Percentiles rank a stretch among this genome's conserved stretches.
Conservation (phyloP, 73 alveolate species). For the Paramecium pentaurelia region DNA sequence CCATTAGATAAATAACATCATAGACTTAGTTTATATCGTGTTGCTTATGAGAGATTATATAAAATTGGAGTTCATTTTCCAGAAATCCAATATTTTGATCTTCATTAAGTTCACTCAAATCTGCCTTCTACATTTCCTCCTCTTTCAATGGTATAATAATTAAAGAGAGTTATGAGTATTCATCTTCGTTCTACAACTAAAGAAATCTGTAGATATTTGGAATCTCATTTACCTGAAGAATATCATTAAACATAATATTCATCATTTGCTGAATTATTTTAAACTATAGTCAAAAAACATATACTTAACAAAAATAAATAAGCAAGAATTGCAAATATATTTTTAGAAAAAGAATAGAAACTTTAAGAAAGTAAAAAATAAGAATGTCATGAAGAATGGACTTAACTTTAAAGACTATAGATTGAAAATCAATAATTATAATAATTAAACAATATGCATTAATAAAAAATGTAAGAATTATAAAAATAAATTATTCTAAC, state of each 20-base stretch:
- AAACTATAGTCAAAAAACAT: background rate
- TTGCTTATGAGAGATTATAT: background rate
- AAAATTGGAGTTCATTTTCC: background rate
- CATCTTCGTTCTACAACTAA: background rate
- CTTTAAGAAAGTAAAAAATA: background rate
- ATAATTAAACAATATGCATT: background rate
- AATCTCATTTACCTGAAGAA: background rate
- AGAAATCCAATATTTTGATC: background rate
- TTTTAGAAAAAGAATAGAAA: background rate
- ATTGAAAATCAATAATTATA: background rate
- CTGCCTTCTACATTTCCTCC: conserved; percentile 2
- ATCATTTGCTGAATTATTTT: background rate
- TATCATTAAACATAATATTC: background rate
- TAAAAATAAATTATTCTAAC: background rate
- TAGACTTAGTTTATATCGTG: background rate
- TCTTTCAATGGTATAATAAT: background rate
- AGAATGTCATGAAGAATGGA: background rate
- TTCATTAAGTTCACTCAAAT: background rate
- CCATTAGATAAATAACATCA: conserved; percentile 30
- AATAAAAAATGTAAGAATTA: background rate
- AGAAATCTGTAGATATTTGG: background rate
- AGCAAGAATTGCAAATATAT: background rate
- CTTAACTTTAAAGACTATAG: background rate
- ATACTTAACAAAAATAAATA: background rate
- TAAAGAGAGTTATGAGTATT: background rate